Evolutionary conservation across 148 eudicot genomes (phyloP), one percentile per base, ranked within the genome.

Genomic region (Beta vulgaris): DNA sequence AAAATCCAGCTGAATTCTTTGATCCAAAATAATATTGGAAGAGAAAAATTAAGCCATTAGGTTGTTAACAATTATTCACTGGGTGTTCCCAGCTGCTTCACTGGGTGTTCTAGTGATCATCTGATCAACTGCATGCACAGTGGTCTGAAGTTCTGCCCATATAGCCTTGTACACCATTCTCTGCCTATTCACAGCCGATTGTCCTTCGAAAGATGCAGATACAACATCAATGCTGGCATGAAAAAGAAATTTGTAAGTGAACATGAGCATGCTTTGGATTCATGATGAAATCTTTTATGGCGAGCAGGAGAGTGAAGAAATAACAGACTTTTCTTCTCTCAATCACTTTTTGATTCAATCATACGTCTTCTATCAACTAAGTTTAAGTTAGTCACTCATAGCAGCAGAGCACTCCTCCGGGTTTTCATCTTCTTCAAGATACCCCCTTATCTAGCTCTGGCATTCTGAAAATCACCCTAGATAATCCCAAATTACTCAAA

Each of bases 81-180:
- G n/a, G n/a, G n/a, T 85, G 32, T 32, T 44, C 8, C 70, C 64
- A 46, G 79, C 81, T 25, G 84, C 88, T 86, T 87, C 91, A 36
- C 60, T 31, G 28, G 98, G 98, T 58, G 98, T 93, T 80, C 63
- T 84, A 40, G 98, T 93, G 67, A 89, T 84, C 97, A 93, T 93
- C 85, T 91, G 97, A 78, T 93, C 98, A 71, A 93, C 97, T 29
- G 98, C 98, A 81, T 93, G 98, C 57, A 93, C 97, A 26, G 82
- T 89, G 77, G 63, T 90, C 61, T 93, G 96, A 71, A 93, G 97
- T 62, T 93, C 98, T 83, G 88, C 97, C 98, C 97, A 91, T 78
- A 93, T 93, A n/a, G 97, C 98, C 80, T 88, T 91, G 90, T 93
- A 93, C 44, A 93, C 98, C 96, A 89, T 88, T 80, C 98, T 87